Conservation (phyloP, 257 asterid genomes). For the Solanum rostratum region DNA sequence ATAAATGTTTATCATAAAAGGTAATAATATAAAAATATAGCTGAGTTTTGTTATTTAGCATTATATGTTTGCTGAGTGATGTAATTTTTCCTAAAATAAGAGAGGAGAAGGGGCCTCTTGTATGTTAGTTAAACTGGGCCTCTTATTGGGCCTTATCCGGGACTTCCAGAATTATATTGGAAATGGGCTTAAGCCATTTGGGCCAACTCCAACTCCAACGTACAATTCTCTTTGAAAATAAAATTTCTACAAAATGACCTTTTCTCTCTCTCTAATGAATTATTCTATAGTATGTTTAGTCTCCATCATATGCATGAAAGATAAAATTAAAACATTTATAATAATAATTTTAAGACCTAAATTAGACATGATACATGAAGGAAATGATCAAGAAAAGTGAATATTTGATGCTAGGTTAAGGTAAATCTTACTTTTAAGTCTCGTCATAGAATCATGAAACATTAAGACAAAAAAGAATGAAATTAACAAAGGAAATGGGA, state of each 20-base stretch:
- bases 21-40: no score
- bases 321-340: not conserved
- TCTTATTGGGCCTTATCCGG: not conserved
- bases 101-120: not conserved
- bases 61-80: no score
- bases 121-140: not conserved
- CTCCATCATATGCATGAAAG: not conserved
- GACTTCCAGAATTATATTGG: not conserved
- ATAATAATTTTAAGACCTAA: not conserved
- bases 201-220: no score
- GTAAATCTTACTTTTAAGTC: no score
- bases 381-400: not conserved
- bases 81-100: no score
- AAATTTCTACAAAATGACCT: not conserved
- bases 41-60: no score
- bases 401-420: not conserved
- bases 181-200: not conserved
- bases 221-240: not conserved
- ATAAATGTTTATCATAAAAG: no score
- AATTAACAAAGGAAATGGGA: not conserved
- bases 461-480: not conserved
- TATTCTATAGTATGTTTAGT: not conserved
- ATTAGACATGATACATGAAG: not conserved
- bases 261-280: not conserved
- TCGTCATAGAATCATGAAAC: no score